phyloP scores from a whole-genome alignment of 768 basidiomycete genomes.

The Tylopilus sp. region DNA sequence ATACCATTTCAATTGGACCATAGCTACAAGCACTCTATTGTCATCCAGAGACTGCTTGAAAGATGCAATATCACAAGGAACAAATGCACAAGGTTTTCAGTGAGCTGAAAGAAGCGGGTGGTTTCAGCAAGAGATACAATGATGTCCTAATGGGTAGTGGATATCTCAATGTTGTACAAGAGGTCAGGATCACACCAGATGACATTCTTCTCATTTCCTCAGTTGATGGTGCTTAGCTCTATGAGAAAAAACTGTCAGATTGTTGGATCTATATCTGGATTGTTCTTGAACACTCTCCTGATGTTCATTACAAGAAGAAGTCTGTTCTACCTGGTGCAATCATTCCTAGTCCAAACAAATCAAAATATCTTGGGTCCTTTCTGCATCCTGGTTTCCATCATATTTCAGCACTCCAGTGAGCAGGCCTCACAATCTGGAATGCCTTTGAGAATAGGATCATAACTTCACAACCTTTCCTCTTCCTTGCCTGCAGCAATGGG shows the following conservation, averaged over 20 bases:
- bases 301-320: not conserved
- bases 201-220: not conserved
- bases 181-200: not conserved
- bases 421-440: conserved; percentile 23
- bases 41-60: not conserved
- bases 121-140: not conserved
- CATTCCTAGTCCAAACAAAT: conserved; percentile 33
- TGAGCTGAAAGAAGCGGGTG: not conserved
- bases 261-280: conserved; percentile 39
- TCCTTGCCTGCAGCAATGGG: not conserved
- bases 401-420: conserved; percentile 14
- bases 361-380: conserved; percentile 27
- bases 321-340: not conserved
- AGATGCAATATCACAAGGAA: not conserved
- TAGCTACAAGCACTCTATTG: too few relatives aligned
- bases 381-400: conserved; percentile 15
- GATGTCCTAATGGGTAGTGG: not conserved
- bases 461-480: not conserved
- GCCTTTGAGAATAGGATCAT: too few relatives aligned
- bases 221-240: conserved; percentile 40
- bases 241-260: not conserved
- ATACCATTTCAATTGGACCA: too few relatives aligned
- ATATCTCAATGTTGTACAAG: not conserved
- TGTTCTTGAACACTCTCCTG: conserved; percentile 13
- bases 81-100: not conserved